A percentile compares a stretch with the other conserved stretches of the same genome.
These are phyloP conservation scores for Pleurotus giganteus DNA, from an alignment of 768 basidiomycete species.

Conservation along the genomic window DNA sequence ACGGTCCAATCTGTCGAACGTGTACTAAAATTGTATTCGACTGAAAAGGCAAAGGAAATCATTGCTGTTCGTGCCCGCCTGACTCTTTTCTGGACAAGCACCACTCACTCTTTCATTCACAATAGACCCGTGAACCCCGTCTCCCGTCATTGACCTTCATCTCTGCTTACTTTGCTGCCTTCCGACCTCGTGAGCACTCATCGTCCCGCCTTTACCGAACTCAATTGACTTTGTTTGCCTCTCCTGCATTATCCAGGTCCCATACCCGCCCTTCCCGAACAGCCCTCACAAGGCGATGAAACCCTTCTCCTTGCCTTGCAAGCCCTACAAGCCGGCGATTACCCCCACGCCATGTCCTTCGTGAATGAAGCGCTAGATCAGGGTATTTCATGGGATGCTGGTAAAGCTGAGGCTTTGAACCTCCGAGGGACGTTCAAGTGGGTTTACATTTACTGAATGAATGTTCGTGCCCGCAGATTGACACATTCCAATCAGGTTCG, in stretches of 20 bases:
- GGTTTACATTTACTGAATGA: constrained; percentile 23
- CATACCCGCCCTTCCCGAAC: constrained; percentile 69
- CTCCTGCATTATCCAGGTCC: constrained; percentile 41
- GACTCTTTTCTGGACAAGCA: background rate
- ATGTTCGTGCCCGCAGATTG: background rate
- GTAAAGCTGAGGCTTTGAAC: constrained; percentile 87
- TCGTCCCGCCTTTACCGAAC: background rate
- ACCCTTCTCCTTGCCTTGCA: constrained; percentile 79
- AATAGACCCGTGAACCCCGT: constrained; percentile 71
- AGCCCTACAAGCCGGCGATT: constrained; percentile 84
- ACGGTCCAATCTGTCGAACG: constrained; percentile 85
- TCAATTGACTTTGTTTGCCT: background rate
- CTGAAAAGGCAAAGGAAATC: constrained; percentile 70
- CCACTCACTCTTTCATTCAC: background rate
- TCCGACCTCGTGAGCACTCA: constrained; percentile 74
- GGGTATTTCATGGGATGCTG: constrained; percentile 71
- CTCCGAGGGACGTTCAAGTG: constrained; percentile 95
- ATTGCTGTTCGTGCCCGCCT: constrained; percentile 47
- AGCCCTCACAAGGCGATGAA: constrained; percentile 75
- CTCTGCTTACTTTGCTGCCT: constrained; percentile 94
- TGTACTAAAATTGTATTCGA: constrained; percentile 82
- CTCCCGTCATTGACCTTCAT: constrained; percentile 91
- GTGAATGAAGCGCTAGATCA: constrained; percentile 86
- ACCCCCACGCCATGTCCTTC: constrained; percentile 74
- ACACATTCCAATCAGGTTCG: constrained; percentile 56